These are phyloP conservation scores for Spiraea crenata DNA, from an alignment of 331 rosid species.

Conservation along the genomic window DNA sequence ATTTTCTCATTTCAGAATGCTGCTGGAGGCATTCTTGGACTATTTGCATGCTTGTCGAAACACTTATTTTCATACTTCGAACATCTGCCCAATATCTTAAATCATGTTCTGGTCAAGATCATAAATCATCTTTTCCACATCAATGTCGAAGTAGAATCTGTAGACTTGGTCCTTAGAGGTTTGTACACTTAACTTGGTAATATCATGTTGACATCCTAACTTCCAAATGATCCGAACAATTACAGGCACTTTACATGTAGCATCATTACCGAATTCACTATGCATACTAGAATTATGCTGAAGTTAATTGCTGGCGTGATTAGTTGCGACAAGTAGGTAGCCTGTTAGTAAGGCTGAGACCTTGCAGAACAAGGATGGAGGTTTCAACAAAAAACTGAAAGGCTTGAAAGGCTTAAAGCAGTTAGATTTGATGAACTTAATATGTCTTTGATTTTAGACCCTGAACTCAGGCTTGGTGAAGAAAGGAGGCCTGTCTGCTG, in stretches of 20 bases:
- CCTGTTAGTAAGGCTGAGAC: background rate
- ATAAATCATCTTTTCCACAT: constrained; percentile 42
- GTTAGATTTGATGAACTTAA: constrained; percentile 9
- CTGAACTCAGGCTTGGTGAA: constrained; percentile 52
- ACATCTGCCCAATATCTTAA: constrained; percentile 43
- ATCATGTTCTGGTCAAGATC: constrained; percentile 46
- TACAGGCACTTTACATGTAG: background rate
- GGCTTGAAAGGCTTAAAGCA: background rate
- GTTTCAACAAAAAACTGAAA: background rate
- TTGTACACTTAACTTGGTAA: background rate
- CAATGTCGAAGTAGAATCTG: constrained; percentile 63
- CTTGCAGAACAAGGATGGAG: background rate
- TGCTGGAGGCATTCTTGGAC: constrained; percentile 88
- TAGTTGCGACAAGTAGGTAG: background rate
- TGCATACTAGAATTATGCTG: background rate
- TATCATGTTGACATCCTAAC: background rate
- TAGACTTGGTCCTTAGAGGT: constrained; percentile 34
- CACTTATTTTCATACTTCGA: constrained; percentile 89
- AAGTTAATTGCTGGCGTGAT: background rate
- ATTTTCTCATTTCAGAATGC: constrained; percentile 56
- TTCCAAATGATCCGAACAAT: background rate
- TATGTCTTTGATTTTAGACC: constrained; percentile 41
- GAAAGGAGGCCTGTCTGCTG: constrained; percentile 61
- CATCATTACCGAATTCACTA: background rate
- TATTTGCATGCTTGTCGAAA: constrained; percentile 90